Conservation (phyloP, 495 filamentous ascomycete genomes). For the Neurospora pannonica region DNA sequence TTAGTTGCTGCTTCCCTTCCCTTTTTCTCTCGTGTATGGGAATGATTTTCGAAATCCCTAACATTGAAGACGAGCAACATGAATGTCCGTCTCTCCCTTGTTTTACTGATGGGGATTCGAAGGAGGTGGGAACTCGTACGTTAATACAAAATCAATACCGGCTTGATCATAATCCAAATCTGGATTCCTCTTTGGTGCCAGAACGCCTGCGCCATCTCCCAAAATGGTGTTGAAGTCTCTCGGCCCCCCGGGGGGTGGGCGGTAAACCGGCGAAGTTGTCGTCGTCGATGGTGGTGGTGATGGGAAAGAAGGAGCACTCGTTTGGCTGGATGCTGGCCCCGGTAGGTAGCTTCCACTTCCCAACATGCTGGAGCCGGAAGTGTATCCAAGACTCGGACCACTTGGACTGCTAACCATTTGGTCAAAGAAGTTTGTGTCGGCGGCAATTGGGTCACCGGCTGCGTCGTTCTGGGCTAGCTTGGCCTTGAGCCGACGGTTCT, state of each 20-base stretch:
- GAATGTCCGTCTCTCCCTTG: not conserved
- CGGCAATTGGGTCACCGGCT: constrained; percentile 18
- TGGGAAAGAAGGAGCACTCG: constrained; percentile 35
- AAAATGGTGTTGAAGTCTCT: constrained; percentile 8
- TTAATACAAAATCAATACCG: constrained; percentile 92
- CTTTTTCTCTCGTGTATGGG: not conserved
- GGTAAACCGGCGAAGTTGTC: constrained; percentile 10
- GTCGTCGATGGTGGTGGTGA: constrained; percentile 33
- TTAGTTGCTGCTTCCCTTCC: constrained; percentile 8
- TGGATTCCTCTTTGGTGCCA: constrained; percentile 24
- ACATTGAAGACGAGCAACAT: not conserved
- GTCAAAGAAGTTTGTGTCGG: constrained; percentile 32
- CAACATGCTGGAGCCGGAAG: constrained; percentile 48
- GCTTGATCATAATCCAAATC: constrained; percentile 73
- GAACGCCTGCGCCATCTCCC: constrained; percentile 6
- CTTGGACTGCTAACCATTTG: constrained; percentile 37
- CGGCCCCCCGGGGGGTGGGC: not conserved
- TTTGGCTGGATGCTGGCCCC: constrained; percentile 24
- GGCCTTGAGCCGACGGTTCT: constrained; percentile 69
- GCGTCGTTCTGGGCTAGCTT: constrained; percentile 69
- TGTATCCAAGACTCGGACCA: constrained; percentile 36
- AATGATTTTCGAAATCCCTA: not conserved
- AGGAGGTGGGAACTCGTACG: constrained; percentile 53
- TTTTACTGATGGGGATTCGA: not conserved
- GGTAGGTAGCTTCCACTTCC: constrained; percentile 40